Percentiles rank a stretch among this genome's conserved stretches.
Conservation (phyloP, 2,329 filamentous ascomycete species). For the Dactylellina haptotyla region DNA sequence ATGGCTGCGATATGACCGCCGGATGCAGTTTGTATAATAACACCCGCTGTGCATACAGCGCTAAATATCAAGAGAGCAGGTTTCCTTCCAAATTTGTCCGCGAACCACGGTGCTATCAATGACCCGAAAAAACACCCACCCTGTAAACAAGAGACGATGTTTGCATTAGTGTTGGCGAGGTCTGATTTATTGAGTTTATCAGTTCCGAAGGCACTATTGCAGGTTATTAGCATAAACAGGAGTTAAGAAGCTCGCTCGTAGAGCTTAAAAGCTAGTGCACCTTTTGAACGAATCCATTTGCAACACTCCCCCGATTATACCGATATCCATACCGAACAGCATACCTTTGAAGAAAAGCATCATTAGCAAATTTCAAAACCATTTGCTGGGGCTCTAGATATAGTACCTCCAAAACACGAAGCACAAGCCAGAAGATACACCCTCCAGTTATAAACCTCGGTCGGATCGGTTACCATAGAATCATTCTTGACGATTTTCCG, state of each 20-base stretch:
- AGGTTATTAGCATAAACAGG: neutral
- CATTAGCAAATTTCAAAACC: constrained; percentile 43
- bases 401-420: constrained; percentile 58
- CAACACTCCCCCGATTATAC: constrained; percentile 75
- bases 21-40: constrained; percentile 73
- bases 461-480: constrained; percentile 74
- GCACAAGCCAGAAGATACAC: constrained; percentile 73
- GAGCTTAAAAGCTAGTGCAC: constrained; percentile 60
- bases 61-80: constrained; percentile 69
- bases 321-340: constrained; percentile 74
- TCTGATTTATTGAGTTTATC: constrained; percentile 61
- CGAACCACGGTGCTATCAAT: constrained; percentile 69
- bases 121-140: constrained; percentile 85
- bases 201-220: constrained; percentile 68
- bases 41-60: constrained; percentile 69
- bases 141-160: constrained; percentile 77
- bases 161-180: constrained; percentile 70
- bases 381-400: constrained; percentile 51
- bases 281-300: constrained; percentile 69
- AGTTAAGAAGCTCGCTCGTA: neutral
- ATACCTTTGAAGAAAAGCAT: constrained; percentile 65
- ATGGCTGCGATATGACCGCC: constrained; percentile 71
- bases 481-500: constrained; percentile 68
- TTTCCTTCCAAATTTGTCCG: constrained; percentile 69
- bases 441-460: constrained; percentile 76